Base-by-base conservation (phyloP, 2,329 filamentous ascomycete species). In the Diaporthe citri region DNA sequence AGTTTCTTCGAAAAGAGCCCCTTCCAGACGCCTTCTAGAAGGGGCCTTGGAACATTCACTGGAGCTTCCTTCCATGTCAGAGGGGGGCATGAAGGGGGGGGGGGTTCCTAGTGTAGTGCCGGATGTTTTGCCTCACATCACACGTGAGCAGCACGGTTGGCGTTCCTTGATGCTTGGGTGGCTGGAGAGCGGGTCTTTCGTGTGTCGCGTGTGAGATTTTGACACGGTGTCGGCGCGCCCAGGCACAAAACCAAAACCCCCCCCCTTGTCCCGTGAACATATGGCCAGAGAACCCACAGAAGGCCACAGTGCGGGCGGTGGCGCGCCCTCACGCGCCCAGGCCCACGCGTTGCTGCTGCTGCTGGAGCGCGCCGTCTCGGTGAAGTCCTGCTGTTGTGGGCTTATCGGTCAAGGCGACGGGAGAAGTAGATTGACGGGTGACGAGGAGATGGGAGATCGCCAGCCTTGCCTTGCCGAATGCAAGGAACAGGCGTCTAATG, bases 11-110 rank as follows among this genome's bases (percentile, higher is more conserved):
- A 56, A 28, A 62, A 28, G 25, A 13, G 4, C 41, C 39, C 56
- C 48, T 64, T 62, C 57, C 67, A 55, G 22, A 28, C 36, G 48
- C 48, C 59, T 75, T 75, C 74, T 75, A 73, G 74, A 75, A 75
- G 55, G 46, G n/a, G 39, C 31, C 22, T 56, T 64, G 74, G 71
- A 75, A 75, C 46, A 51, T 70, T 70, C 41, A 22, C 31, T 72
- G 41, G 56, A 48, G 28, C 56, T 41, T 60, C 43, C 56, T 72
- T 36, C 41, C 55, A 71, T 71, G 69, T 72, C 51, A 52, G 31
- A 31, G n/a, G 25, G 56, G 28, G 9, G 31, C 3, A 17, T 20
- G 25, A 31, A 9, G 52, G 17, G 5, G 57, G 13, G 57, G n/a
- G n/a, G 48, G 48, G 22, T 3, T n/a, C 36, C 28, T 51, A 48